A percentile compares a stretch with the other conserved stretches of the same genome.
These are phyloP conservation scores for Acanthamoeba royreba DNA, from an alignment of 208 protist species.

Conservation along the genomic window DNA sequence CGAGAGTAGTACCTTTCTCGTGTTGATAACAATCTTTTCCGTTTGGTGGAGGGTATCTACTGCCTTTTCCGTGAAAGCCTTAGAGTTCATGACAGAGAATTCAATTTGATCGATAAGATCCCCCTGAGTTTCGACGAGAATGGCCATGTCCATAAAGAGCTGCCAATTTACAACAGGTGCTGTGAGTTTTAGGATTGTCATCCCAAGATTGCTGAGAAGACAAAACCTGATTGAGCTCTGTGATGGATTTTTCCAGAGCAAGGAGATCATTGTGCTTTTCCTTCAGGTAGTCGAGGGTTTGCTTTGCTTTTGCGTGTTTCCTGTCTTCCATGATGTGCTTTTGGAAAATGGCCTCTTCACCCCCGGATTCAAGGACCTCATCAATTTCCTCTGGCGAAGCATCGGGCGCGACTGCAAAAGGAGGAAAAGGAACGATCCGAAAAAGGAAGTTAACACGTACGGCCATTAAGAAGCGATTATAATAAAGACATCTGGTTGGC, in stretches of 20 bases:
- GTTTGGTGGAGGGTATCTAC: neutral
- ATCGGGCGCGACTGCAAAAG: neutral
- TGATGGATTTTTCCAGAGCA: neutral
- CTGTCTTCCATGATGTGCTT: constrained; percentile 35
- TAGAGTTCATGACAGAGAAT: neutral
- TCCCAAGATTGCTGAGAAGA: no score
- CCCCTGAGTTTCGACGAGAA: constrained; percentile 13
- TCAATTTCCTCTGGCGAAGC: constrained; percentile 15
- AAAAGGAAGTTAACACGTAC: neutral
- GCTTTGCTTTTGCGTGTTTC: constrained; percentile 2
- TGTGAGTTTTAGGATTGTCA: no score
- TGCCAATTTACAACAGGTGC: neutral
- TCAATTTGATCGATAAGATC: constrained; percentile 33
- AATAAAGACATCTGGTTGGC: neutral
- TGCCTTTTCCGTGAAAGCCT: constrained; percentile 9
- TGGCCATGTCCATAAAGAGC: constrained; percentile 40
- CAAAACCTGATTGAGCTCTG: neutral
- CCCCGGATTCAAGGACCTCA: neutral
- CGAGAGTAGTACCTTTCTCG: neutral
- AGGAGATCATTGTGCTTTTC: constrained; percentile 29
- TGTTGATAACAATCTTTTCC: neutral
- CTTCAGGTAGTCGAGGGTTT: constrained; percentile 20
- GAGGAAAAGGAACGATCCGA: neutral
- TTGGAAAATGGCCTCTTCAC: constrained; percentile 10
- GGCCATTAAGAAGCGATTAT: neutral